Evolutionary conservation across 176 grass and related monocot genomes (phyloP), one percentile per base, ranked within the genome.

Genomic region (Oryza meyeriana): DNA sequence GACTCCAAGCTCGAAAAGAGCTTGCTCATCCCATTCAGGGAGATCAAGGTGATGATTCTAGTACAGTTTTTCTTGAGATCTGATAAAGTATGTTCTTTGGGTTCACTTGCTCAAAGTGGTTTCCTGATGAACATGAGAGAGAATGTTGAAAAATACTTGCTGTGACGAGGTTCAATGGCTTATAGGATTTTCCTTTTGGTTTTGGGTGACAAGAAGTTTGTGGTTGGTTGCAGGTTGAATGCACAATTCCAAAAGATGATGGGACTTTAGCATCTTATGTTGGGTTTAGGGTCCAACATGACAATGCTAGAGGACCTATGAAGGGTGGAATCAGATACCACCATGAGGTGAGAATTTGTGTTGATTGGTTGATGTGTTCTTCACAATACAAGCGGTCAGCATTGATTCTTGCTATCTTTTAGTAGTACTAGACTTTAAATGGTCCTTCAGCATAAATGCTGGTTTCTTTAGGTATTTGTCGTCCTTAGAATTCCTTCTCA

Each of bases 311-410:
- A 88, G 93, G 93, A n/a, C 93, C 93, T 70, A 95, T 95, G 93
- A 95, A 95, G 78, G 93, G 93, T 78, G 93, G 93, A 78, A 95
- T 95, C 90, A 92, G 93, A 90, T 95, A 95, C 90, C 93, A 95
- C 77, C 90, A 84, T 39, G 93, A 95, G 93, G 93, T 95, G n/a
- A 68, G 91, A 30, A 67, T 42, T 30, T 26, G 25, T 81, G 32
- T 79, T 87, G 28, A 24, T 84, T 10, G 59, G 29, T 67, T 68
- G 48, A 68, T 81, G n/a, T 87, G 34, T 74, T 69, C 69, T 70
- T 72, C 28, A n/a, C 52, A 64, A 81, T 33, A 66, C 73, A 69
- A 64, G 27, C 74, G 62, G 30, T 18, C 67, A 71, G 66, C 33
- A 78, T 81, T 28, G 81, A 82, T 91, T 76, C 85, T 77, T 80